Conservation (phyloP, 257 asterid genomes). For the Salvia hispanica region DNA sequence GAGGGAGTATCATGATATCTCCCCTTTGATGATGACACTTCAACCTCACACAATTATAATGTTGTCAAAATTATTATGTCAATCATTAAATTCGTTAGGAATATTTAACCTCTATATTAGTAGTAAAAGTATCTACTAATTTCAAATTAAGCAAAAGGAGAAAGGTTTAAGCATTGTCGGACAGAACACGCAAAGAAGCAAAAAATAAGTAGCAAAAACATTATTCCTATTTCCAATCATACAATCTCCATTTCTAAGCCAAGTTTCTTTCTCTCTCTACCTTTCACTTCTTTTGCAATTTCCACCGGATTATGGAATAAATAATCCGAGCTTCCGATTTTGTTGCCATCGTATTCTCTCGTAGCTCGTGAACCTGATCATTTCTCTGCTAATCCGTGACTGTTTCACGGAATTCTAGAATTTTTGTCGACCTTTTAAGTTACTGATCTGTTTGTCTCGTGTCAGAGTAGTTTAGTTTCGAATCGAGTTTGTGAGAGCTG, state of each 20-base stretch:
- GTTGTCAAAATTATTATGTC: slow-evolving; percentile 3
- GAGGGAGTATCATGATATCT: no score
- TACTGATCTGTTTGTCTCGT: slow-evolving; percentile 29
- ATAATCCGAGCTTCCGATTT: slow-evolving; percentile 27
- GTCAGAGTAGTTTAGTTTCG: slow-evolving; percentile 18
- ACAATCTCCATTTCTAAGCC: slow-evolving; percentile 32
- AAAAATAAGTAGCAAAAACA: no score
- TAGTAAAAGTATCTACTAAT: not conserved
- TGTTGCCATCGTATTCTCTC: not conserved
- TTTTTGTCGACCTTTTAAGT: slow-evolving; percentile 12
- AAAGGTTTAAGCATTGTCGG: slow-evolving; percentile 25
- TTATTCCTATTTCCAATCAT: slow-evolving; percentile 14
- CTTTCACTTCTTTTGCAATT: slow-evolving; percentile 23
- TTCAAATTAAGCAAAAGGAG: not conserved
- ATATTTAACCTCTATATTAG: not conserved
- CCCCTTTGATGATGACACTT: slow-evolving; percentile 27
- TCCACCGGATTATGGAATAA: slow-evolving; percentile 31
- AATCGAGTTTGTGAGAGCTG: not conserved
- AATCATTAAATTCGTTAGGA: not conserved
- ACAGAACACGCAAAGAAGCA: slow-evolving; percentile 36
- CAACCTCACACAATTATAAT: slow-evolving; percentile 13
- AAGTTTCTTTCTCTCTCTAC: slow-evolving; percentile 7
- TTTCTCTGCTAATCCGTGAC: slow-evolving; percentile 31
- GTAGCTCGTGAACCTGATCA: slow-evolving; percentile 34
- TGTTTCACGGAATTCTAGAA: slow-evolving; percentile 33